phyloP scores from a whole-genome alignment of 768 basidiomycete species.

The Boletus sp. region DNA sequence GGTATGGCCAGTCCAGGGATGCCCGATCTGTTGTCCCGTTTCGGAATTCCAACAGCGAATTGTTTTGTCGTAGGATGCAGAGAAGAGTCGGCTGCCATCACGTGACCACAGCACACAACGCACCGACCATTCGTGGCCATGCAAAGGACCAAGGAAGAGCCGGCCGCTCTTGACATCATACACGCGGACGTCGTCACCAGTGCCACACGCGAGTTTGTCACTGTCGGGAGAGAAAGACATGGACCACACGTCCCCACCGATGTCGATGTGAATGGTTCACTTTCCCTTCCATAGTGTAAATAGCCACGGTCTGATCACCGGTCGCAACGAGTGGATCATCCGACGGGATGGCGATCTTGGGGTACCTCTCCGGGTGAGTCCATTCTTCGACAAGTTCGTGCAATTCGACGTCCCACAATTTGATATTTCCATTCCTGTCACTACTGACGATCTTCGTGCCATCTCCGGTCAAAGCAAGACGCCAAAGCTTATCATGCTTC shows the following conservation, averaged over 20 bases:
- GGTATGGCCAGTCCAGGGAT: not conserved
- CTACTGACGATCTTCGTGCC: not conserved
- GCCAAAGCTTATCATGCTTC: not conserved
- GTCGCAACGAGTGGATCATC: not conserved
- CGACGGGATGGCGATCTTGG: not conserved
- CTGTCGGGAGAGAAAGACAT: not conserved
- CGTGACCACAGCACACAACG: not conserved
- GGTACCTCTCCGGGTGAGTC: not conserved
- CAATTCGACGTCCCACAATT: not conserved
- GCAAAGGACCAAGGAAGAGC: not conserved
- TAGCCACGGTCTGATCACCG: not conserved
- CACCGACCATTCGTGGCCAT: not conserved
- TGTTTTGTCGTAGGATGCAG: not conserved
- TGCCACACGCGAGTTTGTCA: not conserved
- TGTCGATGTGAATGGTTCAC: not conserved
- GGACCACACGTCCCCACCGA: not conserved
- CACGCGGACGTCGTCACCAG: not conserved
- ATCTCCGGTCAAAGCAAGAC: not conserved
- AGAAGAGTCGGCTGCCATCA: not conserved
- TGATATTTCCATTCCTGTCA: not conserved
- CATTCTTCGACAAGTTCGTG: not conserved
- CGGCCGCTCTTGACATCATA: not conserved
- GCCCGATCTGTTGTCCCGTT: not conserved
- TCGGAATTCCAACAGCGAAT: not conserved
- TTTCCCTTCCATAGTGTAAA: not conserved